Evolutionary conservation across 2,329 filamentous ascomycete species (phyloP), one percentile per base, ranked within the genome.

Genomic region (Penicillium sp.): DNA sequence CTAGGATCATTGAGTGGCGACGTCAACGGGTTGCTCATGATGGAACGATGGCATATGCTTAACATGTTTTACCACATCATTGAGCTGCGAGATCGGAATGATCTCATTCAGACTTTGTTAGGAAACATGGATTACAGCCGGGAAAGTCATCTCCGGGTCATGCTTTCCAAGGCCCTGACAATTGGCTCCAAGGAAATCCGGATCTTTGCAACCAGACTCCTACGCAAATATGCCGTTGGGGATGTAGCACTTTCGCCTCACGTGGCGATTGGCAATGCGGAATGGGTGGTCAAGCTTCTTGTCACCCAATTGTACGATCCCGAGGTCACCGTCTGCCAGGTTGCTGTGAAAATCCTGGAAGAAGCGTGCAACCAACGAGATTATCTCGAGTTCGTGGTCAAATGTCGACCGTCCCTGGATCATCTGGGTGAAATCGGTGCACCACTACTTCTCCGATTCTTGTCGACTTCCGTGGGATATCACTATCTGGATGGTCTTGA

Each of bases 31-130:
- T 77, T 97, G 22, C 82, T 85, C 53, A 91, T 98, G 72, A 80
- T 98, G 64, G 91, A 97, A 66, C 78, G 88, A 60, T 97, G 93
- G 91, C 88, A 89, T 60, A 94, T 98, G 78, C 90, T 96, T 72
- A 97, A 97, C 69, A 98, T 98, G 88, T 94, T 97, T 77, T 98
- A 98, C 66, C 93, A 97, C 69, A 95, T 98, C 53, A 80, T 96
- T 51, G 91, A 97, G 63, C 76, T 95, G 39, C 88, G 87, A 60
- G 86, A 93, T 67, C 85, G 93, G 2, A 88, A 91, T 40, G 93
- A 98, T 66, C 75, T 98, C 52, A 88, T 97, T 65, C 88, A 90
- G 64, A 78, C 91, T 9, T 78, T 98, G 29, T 77, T 98, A 8
- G 84, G 86, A 43, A 93, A 90, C 62, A 90, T 98, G 69, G 91